Percentiles rank a stretch among this genome's conserved stretches.
Evolutionary conservation across 768 basidiomycete genomes (phyloP).

Genomic region (Russula earlei): DNA sequence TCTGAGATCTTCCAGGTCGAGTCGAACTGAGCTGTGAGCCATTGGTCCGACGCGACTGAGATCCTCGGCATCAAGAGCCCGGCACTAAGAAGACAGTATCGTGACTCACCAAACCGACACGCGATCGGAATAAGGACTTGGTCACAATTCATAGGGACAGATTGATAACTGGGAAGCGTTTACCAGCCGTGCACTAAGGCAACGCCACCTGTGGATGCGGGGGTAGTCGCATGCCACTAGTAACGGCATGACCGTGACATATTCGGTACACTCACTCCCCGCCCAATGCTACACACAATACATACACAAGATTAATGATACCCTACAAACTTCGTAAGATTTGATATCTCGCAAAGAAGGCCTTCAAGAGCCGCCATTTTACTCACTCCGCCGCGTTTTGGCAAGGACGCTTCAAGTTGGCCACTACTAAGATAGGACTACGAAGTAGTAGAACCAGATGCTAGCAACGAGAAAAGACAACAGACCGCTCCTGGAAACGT

Average conservation of each 20-base stretch:
- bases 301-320: no score
- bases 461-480: neutral
- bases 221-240: neutral
- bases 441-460: neutral
- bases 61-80: neutral
- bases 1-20: constrained; percentile 50
- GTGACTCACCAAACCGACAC: constrained; percentile 46
- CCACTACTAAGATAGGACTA: neutral
- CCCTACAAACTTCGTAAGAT: no score
- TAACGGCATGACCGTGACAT: no score
- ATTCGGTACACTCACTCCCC: neutral
- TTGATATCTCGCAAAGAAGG: neutral
- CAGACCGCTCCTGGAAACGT: constrained; percentile 17
- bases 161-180: no score
- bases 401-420: neutral
- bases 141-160: constrained; percentile 1
- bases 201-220: neutral
- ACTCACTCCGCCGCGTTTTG: neutral
- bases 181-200: neutral
- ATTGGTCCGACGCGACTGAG: constrained; percentile 61
- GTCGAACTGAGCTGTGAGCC: constrained; percentile 63
- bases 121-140: constrained; percentile 33
- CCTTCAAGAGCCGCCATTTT: neutral
- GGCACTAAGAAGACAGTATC: neutral
- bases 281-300: no score